Percentiles rank a stretch among this genome's conserved stretches.
phyloP scores from a whole-genome alignment of 192 early-diverging fungal species.

The Coemansia sp. region DNA sequence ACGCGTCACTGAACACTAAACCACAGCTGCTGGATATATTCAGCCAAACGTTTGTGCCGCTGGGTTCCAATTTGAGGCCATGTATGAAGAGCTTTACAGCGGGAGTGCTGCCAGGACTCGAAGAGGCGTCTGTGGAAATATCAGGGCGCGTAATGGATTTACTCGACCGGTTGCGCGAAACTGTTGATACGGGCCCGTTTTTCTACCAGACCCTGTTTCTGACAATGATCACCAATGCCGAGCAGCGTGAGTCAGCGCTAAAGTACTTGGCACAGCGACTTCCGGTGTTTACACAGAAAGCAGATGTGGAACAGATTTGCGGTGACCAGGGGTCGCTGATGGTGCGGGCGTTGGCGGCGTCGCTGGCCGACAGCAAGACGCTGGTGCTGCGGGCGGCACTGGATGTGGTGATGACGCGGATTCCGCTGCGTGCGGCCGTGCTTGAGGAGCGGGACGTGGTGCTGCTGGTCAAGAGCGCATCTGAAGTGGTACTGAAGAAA shows the following conservation, averaged over 20 bases:
- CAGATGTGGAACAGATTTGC: constrained; percentile 68
- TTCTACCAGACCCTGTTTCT: constrained; percentile 86
- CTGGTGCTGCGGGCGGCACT: constrained; percentile 83
- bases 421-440: constrained; percentile 45
- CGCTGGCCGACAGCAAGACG: constrained; percentile 69
- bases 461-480: constrained; percentile 68
- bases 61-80: constrained; percentile 68
- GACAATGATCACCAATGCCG: constrained; percentile 67
- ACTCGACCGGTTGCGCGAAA: constrained; percentile 64
- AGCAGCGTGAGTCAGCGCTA: constrained; percentile 69
- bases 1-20: constrained; percentile 80
- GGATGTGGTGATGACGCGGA: constrained; percentile 70
- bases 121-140: constrained; percentile 86
- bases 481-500: constrained; percentile 78
- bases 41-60: constrained; percentile 71
- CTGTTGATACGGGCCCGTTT: constrained; percentile 67
- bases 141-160: constrained; percentile 69
- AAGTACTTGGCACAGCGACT: constrained; percentile 77
- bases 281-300: constrained; percentile 56
- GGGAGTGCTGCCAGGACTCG: constrained; percentile 79
- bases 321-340: constrained; percentile 70
- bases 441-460: constrained; percentile 67
- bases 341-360: constrained; percentile 71
- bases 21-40: constrained; percentile 79
- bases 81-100: constrained; percentile 77